phyloP scores from a whole-genome alignment of 2,329 filamentous ascomycete genomes.

The Arthrobotrys sinensis region DNA sequence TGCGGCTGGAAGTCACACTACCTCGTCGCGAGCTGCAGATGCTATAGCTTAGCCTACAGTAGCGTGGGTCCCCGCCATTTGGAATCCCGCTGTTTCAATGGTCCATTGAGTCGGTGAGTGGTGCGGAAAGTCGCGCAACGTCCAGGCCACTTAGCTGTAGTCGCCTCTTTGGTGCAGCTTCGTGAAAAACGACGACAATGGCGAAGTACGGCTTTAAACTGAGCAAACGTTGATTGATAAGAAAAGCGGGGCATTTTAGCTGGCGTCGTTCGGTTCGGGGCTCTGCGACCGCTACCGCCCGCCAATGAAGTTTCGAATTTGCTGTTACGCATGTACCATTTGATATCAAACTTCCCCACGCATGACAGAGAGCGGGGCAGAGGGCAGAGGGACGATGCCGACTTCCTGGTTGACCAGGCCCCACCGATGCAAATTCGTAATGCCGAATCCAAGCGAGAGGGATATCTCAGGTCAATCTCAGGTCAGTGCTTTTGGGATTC shows the following conservation, averaged over 20 bases:
- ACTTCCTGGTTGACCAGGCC: constrained; percentile 18
- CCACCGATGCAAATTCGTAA: constrained; percentile 31
- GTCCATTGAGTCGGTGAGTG: constrained; percentile 16
- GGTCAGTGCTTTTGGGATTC: constrained; percentile 16
- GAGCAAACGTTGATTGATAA: constrained; percentile 36
- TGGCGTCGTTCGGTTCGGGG: constrained; percentile 47
- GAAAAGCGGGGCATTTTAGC: constrained; percentile 37
- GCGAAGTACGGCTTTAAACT: constrained; percentile 30
- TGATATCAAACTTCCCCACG: constrained; percentile 43
- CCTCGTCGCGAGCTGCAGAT: constrained; percentile 37
- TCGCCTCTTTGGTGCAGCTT: constrained; percentile 32
- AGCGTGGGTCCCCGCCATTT: constrained; percentile 43
- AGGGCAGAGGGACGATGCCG: constrained; percentile 28
- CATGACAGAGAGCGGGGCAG: constrained; percentile 7
- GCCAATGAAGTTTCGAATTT: constrained; percentile 31
- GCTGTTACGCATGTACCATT: constrained; percentile 52
- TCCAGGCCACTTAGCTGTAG: constrained; percentile 24
- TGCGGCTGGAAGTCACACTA: constrained; percentile 60
- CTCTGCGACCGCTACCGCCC: constrained; percentile 30
- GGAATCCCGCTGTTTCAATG: constrained; percentile 26
- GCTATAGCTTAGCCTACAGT: constrained; percentile 10
- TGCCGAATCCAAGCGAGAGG: constrained; percentile 59
- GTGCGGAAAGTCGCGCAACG: constrained; percentile 50
- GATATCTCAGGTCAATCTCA: constrained; percentile 27
- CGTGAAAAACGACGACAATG: constrained; percentile 28